Base-by-base conservation (phyloP, 257 asterid species). In the Thymus quinquecostatus region DNA sequence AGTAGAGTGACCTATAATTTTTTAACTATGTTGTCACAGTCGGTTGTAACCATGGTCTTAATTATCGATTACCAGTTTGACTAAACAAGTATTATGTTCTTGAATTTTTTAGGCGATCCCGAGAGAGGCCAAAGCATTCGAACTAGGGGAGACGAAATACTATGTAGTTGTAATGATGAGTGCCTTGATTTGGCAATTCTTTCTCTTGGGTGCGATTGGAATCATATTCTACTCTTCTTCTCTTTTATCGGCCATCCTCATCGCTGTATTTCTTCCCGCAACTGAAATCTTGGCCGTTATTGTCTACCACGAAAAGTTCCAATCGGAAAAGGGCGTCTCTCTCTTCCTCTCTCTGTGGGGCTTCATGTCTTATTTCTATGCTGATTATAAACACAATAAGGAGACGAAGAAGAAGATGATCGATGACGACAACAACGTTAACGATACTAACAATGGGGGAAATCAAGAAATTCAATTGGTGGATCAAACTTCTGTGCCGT, bases 171-270 rank as follows among this genome's bases (percentile, higher is more conserved):
- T 79, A 0, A 80, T 72, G 1, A 79, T 13, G 10, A 81, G 75
- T 66, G 85, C 81, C 4, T 41, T 85, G 48, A 33, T 77, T 4
- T 83, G 83, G 80, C 90, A 83, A 29, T 73, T 82, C 28, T 83
- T 77, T 40, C 81, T 81, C 84, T 53, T 83, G 77, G 90, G 88
- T 10, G 73, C 77, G 4, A 81, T 80, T 14, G 90, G 90, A 8
- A 77, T 83, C 0, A 77, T 85, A 51, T 85, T 76, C 58, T 85
- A 81, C 66, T 66, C 87, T 6, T 77, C 87, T 0, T 79, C 87
- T 1, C 84, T 82, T 1, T 3, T 79, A 2, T 82, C 87, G 8
- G 84, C 66, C 56, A 79, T 80, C 8, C 27, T 73, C 21, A 74
- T 79, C 11, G 41, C 81, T 1, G 76, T 68, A 0, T 33, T 79